Base-by-base conservation (phyloP, 441 rosid genomes). In the Populus hybrid region DNA sequence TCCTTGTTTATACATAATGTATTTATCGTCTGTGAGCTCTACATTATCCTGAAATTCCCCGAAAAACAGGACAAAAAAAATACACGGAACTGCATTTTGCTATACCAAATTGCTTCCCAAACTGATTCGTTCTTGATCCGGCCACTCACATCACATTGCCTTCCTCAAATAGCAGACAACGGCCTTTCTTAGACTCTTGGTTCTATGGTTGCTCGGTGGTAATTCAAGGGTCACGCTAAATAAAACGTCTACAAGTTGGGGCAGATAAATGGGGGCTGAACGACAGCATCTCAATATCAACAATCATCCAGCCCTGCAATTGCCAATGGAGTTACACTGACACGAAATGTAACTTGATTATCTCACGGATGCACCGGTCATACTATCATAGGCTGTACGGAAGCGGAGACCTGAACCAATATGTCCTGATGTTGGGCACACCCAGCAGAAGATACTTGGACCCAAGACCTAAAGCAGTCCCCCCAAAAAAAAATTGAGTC, bases 331-430 rank as follows among this genome's bases (percentile, higher is more conserved):
- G 20, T 45, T 42, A 42, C 42, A 16, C 8, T 24, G 29, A 76
- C 63, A 36, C 63, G 68, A 3, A 68, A 2, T 18, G 4, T 56
- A 77, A 63, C 74, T 69, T 68, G 75, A 84, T 80, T 85, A 83
- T 26, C 80, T 76, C 69, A 78, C 75, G 12, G 92, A 81, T 74
- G 78, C 82, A 74, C 45, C 50, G 2, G 79, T 76, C 29, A 35
- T 29, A 23, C 81, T 75, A 76, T 90, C 93, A 74, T 84, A 92
- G 61, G 91, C 82, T 72, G 97, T 89, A 29, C 84, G 93, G 77
- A 88, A 92, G 74, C 80, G 91, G 72, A 94, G 87, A 84, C 98
- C 98, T 9, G 90, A 84, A 81, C 93, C 92, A 2, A 89, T 84
- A 79, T 94, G 93, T 50, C 78, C 82, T 35, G 95, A 82, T 7